These are phyloP conservation scores for Eudorina sp. DNA, from an alignment of 139 green algal species.

Conservation along the genomic window DNA sequence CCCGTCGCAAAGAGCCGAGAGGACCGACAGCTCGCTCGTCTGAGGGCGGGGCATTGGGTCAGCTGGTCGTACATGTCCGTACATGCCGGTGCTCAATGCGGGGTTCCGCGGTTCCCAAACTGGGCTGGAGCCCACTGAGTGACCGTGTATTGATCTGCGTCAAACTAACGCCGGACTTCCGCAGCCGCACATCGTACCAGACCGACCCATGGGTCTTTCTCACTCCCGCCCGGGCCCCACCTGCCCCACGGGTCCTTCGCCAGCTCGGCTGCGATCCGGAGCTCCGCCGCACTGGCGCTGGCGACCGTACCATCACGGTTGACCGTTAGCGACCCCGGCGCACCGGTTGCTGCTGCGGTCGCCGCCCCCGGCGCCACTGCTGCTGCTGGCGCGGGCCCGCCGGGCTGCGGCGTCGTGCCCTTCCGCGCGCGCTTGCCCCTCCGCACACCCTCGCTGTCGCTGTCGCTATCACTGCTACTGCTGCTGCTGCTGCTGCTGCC, in stretches of 20 bases:
- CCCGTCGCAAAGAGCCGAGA: too few species aligned
- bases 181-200: too few species aligned
- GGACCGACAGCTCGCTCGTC: too few species aligned
- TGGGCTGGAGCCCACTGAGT: too few species aligned
- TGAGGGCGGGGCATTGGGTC: too few species aligned
- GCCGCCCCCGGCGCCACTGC: neutral
- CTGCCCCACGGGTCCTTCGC: conserved; percentile 70
- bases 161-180: too few species aligned
- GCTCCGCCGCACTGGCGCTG: conserved; percentile 69
- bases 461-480: conserved; percentile 53
- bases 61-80: too few species aligned
- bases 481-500: conserved; percentile 14
- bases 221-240: too few species aligned
- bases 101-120: too few species aligned
- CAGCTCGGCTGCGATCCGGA: conserved; percentile 74
- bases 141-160: too few species aligned
- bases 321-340: neutral
- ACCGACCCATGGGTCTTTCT: too few species aligned
- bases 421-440: conserved; percentile 24
- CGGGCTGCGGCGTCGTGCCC: neutral
- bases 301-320: conserved; percentile 80
- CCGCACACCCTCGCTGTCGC: conserved; percentile 14
- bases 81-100: too few species aligned
- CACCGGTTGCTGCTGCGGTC: neutral
- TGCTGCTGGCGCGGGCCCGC: neutral